These are phyloP conservation scores for Nothophytophthora sp. DNA, from an alignment of 352 stramenopile species.

Conservation along the genomic window DNA sequence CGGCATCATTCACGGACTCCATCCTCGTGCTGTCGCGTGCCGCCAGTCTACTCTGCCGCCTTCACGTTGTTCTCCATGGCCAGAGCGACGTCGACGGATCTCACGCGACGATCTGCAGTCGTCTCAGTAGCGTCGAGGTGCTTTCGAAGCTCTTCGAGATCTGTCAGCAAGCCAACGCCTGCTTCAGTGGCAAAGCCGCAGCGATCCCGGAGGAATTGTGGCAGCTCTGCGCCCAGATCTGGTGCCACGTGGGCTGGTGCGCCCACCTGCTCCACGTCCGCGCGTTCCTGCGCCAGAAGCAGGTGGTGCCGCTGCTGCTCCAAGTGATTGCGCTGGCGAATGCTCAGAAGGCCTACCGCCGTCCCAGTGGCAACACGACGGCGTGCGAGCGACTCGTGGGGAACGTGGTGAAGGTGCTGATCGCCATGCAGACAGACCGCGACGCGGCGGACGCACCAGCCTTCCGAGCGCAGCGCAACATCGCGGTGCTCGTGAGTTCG, in stretches of 20 bases:
- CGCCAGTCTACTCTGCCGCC: conserved; percentile 58
- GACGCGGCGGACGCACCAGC: conserved; percentile 8
- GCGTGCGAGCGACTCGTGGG: conserved; percentile 56
- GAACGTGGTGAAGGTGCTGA: conserved; percentile 73
- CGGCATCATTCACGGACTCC: conserved; percentile 9
- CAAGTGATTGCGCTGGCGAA: conserved; percentile 43
- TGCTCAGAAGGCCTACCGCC: conserved; percentile 19
- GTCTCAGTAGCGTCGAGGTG: conserved; percentile 15
- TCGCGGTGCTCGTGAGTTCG: conserved; percentile 42
- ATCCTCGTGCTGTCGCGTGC: conserved; percentile 43
- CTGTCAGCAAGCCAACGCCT: conserved; percentile 26
- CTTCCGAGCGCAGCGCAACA: conserved; percentile 26
- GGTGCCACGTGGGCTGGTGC: conserved; percentile 74
- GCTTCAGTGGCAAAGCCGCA: conserved; percentile 4
- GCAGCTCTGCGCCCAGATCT: conserved; percentile 70
- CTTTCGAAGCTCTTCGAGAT: conserved; percentile 34
- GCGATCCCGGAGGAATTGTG: conserved; percentile 32
- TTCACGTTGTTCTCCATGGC: conserved; percentile 32
- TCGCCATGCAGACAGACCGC: conserved; percentile 37
- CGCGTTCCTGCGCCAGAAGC: conserved; percentile 38
- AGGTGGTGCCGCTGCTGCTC: conserved; percentile 34
- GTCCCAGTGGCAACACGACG: conserved; percentile 10
- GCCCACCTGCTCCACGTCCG: conserved; percentile 27
- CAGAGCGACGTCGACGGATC: neutral
- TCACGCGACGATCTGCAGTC: neutral